Evolutionary conservation across 495 filamentous ascomycete genomes (phyloP).

Genomic region (Lophium mytilinum): DNA sequence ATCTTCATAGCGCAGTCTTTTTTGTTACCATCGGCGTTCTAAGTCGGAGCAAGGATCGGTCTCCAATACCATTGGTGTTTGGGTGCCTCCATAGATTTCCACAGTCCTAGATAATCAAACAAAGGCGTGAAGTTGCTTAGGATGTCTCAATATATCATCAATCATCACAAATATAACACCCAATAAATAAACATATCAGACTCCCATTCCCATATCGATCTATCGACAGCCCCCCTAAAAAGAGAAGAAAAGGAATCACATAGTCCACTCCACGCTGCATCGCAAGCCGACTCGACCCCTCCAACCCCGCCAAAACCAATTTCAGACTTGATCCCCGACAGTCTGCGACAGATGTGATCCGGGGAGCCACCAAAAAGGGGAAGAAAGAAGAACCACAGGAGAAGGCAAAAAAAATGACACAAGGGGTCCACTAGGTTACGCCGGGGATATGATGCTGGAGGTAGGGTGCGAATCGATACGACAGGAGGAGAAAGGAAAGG

Average conservation of each 20-base stretch:
- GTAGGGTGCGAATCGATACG: constrained; percentile 3
- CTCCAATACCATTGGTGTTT: no score
- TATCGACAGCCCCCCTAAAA: background rate
- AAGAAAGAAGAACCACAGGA: background rate
- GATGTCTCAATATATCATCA: no score
- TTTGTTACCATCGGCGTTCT: no score
- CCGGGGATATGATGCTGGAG: constrained; percentile 27
- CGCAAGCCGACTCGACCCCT: background rate
- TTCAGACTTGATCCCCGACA: background rate
- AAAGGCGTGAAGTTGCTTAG: no score
- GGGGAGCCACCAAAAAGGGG: background rate
- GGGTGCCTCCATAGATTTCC: no score
- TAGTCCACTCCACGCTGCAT: background rate
- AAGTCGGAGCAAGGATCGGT: no score
- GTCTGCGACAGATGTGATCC: no score
- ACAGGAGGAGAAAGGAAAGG: background rate
- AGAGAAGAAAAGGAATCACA: background rate
- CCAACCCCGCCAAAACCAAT: background rate
- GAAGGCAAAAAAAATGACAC: constrained; percentile 1
- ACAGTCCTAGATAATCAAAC: no score
- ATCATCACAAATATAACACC: background rate
- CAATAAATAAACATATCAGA: background rate
- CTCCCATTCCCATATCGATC: background rate
- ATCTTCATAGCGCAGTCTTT: no score
- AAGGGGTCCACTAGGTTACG: constrained; percentile 20